Conservation (phyloP, 1,284 basidiomycete species). For the Wolfiporia cocos region DNA sequence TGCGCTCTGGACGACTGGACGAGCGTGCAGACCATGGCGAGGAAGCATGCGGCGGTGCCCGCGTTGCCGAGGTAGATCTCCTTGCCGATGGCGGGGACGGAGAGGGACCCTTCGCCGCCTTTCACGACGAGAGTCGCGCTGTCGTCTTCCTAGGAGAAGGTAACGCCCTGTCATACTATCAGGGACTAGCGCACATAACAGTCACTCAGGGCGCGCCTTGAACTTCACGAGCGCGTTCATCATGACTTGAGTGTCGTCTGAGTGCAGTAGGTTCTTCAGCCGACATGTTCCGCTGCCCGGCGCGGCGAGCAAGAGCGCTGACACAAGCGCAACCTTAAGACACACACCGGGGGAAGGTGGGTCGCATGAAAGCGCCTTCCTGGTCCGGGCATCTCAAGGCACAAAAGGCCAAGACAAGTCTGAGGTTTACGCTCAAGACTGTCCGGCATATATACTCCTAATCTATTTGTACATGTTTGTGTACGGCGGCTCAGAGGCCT, state of each 20-base stretch:
- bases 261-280: slow-evolving; percentile 89
- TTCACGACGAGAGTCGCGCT: slow-evolving; percentile 91
- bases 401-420: too few species aligned
- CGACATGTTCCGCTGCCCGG: slow-evolving; percentile 86
- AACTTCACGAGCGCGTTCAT: slow-evolving; percentile 90
- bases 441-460: too few species aligned
- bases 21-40: slow-evolving; percentile 92
- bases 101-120: slow-evolving; percentile 81
- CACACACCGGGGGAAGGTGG: too few species aligned
- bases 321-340: too few species aligned
- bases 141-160: slow-evolving; percentile 87
- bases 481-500: too few species aligned
- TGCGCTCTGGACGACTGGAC: slow-evolving; percentile 55
- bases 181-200: neutral
- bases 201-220: slow-evolving; percentile 52
- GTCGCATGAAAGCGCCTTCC: too few species aligned
- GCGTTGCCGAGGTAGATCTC: slow-evolving; percentile 97
- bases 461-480: too few species aligned
- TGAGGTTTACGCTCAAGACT: too few species aligned
- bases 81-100: slow-evolving; percentile 72
- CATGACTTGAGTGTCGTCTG: slow-evolving; percentile 99
- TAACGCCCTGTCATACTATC: slow-evolving; percentile 61
- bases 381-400: too few species aligned
- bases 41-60: slow-evolving; percentile 96
- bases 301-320: slow-evolving; percentile 91